Base-by-base conservation (phyloP, 768 basidiomycete genomes). In the Obba rivulosa region DNA sequence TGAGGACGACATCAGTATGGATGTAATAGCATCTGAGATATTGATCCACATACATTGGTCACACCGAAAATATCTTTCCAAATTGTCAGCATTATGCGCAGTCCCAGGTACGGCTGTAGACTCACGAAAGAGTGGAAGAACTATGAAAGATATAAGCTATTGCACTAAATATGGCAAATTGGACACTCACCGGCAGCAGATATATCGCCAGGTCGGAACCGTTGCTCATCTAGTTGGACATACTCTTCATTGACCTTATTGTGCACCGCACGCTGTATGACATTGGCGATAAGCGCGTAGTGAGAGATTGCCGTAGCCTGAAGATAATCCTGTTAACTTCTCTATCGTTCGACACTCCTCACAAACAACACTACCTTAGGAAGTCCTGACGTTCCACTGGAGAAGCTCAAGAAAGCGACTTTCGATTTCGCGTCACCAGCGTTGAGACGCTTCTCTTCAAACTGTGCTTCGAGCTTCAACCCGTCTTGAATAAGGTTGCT, bases 301-400 rank as follows among this genome's bases (percentile, higher is more conserved):
- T 88, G 86, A 0, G 87, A 63, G 45, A 88, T 83, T 2, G 73
- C 73, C 13, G 87, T 84, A 10, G 83, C 85, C 83, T 82, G 25
- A 5, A n/a, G 11, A 9, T 13, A 31, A 31, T 83, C 87, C 83
- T 83, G 28, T 9, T 11, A 9, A 23, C 20, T 36, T 9, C 25
- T 35, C 35, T 20, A n/a, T 74, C 70, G 39, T 70, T 68, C 54
- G 65, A 67, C 43, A 67, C 68, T 69, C 28, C 17, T 18, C 16
- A 54, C 23, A 40, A 34, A 18, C n/a, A 13, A 11, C 4, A 13
- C 8, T 23, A 52, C 51, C 74, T 87, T 85, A 0, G 85, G 85
- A 49, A 68, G 77, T 1, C 86, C 85, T 3, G 86, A 87, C 0
- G 85, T 87, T 17, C 82, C 82, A n/a, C 83, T 85, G 0, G 84